A percentile compares a stretch with the other conserved stretches of the same genome.
Conservation (phyloP, 371 early-diverging fungal species). For the Syncephalastrum sp. region DNA sequence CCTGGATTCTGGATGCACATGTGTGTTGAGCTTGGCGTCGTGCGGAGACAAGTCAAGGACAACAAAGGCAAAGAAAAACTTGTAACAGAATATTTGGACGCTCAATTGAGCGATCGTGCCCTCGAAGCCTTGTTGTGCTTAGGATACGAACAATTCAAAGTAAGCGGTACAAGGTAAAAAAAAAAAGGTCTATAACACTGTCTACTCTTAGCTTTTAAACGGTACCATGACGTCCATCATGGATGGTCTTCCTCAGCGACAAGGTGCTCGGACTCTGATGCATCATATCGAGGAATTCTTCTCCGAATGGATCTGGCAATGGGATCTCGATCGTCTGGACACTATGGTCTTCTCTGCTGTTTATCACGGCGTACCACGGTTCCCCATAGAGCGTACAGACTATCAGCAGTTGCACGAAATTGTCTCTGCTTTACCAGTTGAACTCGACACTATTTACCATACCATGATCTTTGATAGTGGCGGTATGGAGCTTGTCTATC, state of each 20-base stretch:
- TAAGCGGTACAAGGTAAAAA: slow-evolving; percentile 23
- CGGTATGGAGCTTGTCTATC: slow-evolving; percentile 38
- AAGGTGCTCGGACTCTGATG: slow-evolving; percentile 42
- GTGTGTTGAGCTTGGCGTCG: slow-evolving; percentile 63
- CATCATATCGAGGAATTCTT: slow-evolving; percentile 62
- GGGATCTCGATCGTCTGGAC: slow-evolving; percentile 62
- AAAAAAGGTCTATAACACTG: slow-evolving; percentile 7
- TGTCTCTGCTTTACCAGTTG: no score
- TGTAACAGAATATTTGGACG: slow-evolving; percentile 61
- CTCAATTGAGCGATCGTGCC: slow-evolving; percentile 57
- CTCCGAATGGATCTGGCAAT: slow-evolving; percentile 63
- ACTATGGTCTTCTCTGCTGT: slow-evolving; percentile 37
- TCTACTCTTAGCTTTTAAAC: slow-evolving; percentile 30
- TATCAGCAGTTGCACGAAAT: slow-evolving; percentile 26
- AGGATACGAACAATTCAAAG: slow-evolving; percentile 67
- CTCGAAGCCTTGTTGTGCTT: slow-evolving; percentile 51
- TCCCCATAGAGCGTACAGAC: slow-evolving; percentile 32
- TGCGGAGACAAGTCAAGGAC: slow-evolving; percentile 50
- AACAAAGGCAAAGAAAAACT: slow-evolving; percentile 57
- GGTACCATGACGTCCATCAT: slow-evolving; percentile 44
- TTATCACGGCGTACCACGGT: slow-evolving; percentile 45
- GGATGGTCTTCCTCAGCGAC: slow-evolving; percentile 30
- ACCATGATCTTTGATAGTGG: slow-evolving; percentile 38
- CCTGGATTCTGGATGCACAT: slow-evolving; percentile 76
- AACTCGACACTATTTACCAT: slow-evolving; percentile 29